Evolutionary conservation across 257 asterid species (phyloP).

Genomic region (Buddleja alternifolia): DNA sequence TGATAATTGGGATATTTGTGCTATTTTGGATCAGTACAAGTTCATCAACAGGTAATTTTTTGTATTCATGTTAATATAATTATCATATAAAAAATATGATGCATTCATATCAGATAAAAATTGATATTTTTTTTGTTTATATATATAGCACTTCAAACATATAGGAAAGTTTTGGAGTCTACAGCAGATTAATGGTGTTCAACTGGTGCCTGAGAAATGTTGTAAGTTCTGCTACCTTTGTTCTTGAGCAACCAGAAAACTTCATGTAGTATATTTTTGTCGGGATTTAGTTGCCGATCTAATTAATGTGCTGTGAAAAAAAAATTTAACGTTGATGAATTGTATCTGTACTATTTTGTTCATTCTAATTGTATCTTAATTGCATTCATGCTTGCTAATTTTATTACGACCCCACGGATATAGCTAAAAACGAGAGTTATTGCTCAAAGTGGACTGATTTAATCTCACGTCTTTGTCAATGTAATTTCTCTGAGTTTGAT

Average conservation of each 20-base stretch:
- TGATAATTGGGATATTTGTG: constrained; percentile 54
- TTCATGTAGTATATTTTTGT: constrained; percentile 32
- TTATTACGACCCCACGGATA: constrained; percentile 27
- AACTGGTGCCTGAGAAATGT: constrained; percentile 27
- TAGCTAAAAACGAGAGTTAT: constrained; percentile 35
- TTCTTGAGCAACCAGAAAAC: constrained; percentile 16
- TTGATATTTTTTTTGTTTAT: neutral
- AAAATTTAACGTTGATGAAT: neutral
- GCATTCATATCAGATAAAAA: neutral
- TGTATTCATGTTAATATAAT: neutral
- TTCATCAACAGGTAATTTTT: constrained; percentile 50
- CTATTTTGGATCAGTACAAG: constrained; percentile 50
- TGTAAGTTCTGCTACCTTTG: constrained; percentile 40
- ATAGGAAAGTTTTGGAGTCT: constrained; percentile 37
- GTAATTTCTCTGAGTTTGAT: constrained; percentile 35
- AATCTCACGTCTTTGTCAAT: constrained; percentile 23
- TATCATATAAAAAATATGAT: neutral
- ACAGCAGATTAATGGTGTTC: constrained; percentile 10
- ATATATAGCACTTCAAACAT: constrained; percentile 40
- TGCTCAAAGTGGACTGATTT: constrained; percentile 1
- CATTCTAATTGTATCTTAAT: neutral
- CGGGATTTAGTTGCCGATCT: constrained; percentile 13
- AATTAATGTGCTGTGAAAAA: constrained; percentile 1
- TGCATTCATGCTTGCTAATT: constrained; percentile 7
- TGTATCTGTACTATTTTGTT: neutral